These are phyloP conservation scores for Saturnispora bothae DNA, from an alignment of 805 yeast species.

Conservation along the genomic window DNA sequence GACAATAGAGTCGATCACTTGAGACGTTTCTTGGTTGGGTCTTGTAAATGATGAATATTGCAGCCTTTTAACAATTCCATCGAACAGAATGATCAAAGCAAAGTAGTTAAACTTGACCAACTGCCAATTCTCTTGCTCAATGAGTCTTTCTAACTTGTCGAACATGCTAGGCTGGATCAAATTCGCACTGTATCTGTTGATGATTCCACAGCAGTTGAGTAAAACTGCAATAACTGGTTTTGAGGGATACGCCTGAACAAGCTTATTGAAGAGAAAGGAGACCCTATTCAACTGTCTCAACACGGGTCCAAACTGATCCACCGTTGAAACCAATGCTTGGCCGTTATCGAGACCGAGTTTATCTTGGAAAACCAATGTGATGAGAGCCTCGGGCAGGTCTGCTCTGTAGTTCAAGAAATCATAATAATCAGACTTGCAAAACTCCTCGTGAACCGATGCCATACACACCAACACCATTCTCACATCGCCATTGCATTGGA, in stretches of 20 bases:
- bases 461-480: constrained; percentile 7
- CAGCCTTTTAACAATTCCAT: constrained; percentile 27
- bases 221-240: constrained; percentile 11
- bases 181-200: neutral
- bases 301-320: constrained; percentile 26
- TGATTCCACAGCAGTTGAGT: constrained; percentile 4
- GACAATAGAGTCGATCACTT: constrained; percentile 16
- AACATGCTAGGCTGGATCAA: neutral
- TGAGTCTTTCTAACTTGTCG: neutral
- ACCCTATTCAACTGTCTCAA: constrained; percentile 39
- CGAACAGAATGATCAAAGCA: constrained; percentile 39
- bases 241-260: constrained; percentile 9
- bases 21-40: neutral
- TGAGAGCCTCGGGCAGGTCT: constrained; percentile 13
- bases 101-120: constrained; percentile 30
- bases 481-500: neutral
- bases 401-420: constrained; percentile 11
- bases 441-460: constrained; percentile 12
- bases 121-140: constrained; percentile 16
- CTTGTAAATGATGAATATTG: constrained; percentile 24
- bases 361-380: constrained; percentile 15
- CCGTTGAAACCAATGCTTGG: neutral
- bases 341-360: constrained; percentile 20
- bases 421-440: constrained; percentile 8
- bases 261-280: constrained; percentile 29